Percentiles rank a stretch among this genome's conserved stretches.
Evolutionary conservation across 2,329 filamentous ascomycete genomes (phyloP).

Genomic region (Fusarium floridanum): DNA sequence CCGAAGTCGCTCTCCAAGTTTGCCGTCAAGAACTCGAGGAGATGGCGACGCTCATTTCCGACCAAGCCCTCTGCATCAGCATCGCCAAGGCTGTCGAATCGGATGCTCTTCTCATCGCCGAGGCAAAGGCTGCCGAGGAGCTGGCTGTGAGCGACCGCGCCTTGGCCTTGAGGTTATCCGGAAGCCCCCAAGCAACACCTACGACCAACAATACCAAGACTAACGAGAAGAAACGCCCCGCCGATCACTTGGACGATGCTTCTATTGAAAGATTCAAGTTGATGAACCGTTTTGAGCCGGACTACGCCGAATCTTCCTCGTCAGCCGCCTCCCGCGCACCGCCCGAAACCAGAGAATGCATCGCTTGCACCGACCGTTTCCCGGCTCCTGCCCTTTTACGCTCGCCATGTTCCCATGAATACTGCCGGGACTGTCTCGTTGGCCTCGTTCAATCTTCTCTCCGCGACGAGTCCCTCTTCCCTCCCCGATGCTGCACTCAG

Average conservation of each 20-base stretch:
- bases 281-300: neutral
- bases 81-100: constrained; percentile 21
- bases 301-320: neutral
- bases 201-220: accelerated
- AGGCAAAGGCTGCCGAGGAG: neutral
- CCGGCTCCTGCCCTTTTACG: accelerated
- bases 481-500: constrained; percentile 65
- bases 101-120: neutral
- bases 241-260: neutral
- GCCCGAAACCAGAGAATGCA: neutral
- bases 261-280: constrained; percentile 1
- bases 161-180: constrained; percentile 3
- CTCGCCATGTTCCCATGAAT: constrained; percentile 59
- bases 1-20: neutral
- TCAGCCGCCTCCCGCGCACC: neutral
- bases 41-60: neutral
- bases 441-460: constrained; percentile 59
- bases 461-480: constrained; percentile 65
- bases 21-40: constrained; percentile 12
- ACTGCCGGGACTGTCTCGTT: constrained; percentile 63
- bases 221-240: neutral
- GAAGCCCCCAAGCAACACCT: neutral
- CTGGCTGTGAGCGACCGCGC: constrained; percentile 19
- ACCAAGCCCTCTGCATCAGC: constrained; percentile 3
- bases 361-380: constrained; percentile 10